phyloP scores from a whole-genome alignment of 1,284 basidiomycete species.

The Ustilago bromivora region DNA sequence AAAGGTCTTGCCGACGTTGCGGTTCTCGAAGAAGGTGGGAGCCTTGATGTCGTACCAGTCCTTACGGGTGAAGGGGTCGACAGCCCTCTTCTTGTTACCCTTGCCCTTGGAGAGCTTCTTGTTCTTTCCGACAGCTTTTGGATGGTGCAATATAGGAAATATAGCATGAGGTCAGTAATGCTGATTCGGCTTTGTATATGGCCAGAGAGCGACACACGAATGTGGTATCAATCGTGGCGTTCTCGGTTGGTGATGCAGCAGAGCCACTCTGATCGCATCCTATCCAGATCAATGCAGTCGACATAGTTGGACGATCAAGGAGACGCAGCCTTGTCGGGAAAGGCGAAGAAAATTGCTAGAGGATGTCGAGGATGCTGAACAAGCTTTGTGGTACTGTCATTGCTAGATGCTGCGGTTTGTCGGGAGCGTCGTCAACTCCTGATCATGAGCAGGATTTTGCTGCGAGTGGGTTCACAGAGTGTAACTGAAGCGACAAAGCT shows the following conservation, averaged over 20 bases:
- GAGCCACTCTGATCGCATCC: slow-evolving; percentile 25
- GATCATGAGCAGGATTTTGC: too few species aligned
- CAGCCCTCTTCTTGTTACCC: slow-evolving; percentile 98
- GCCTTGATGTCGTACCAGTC: slow-evolving; percentile 99
- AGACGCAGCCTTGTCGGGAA: not conserved
- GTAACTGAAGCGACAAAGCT: too few species aligned
- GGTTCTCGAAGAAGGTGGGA: slow-evolving; percentile 95
- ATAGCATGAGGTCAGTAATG: slow-evolving; percentile 12
- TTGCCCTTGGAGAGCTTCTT: slow-evolving; percentile 99
- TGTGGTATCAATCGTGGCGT: not conserved
- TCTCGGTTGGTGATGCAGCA: not conserved
- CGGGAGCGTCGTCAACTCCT: too few species aligned
- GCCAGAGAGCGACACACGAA: not conserved
- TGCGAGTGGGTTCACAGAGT: too few species aligned
- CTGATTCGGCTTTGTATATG: not conserved
- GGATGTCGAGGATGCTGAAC: not conserved
- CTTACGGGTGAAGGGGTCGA: slow-evolving; percentile 99
- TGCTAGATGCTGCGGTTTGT: too few species aligned
- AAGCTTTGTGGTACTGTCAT: not conserved
- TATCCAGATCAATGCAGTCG: not conserved
- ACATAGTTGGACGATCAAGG: not conserved
- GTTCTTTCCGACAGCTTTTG: slow-evolving; percentile 77
- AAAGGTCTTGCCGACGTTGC: slow-evolving; percentile 98
- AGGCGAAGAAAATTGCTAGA: not conserved
- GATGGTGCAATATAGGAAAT: not conserved